A percentile compares a stretch with the other conserved stretches of the same genome.
Evolutionary conservation across 2,329 filamentous ascomycete species (phyloP).

Genomic region (Microcyclospora pomicola): DNA sequence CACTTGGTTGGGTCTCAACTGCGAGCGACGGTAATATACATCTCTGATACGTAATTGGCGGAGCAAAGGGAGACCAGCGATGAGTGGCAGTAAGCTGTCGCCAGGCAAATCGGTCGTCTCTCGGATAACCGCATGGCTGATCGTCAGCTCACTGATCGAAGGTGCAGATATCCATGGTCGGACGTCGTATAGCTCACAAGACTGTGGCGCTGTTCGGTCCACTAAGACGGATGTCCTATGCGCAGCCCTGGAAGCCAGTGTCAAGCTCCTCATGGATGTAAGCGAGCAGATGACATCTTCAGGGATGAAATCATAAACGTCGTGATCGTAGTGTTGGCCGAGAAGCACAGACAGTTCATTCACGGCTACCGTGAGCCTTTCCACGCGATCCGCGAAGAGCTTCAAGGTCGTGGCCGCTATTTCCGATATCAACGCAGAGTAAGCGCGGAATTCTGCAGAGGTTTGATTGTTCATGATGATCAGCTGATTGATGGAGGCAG

Average conservation of each 20-base stretch:
- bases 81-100: neutral
- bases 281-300: neutral
- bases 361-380: conserved; percentile 2
- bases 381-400: conserved; percentile 4
- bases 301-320: neutral
- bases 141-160: too few species aligned
- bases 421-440: neutral
- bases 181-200: too few species aligned
- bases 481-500: conserved; percentile 4
- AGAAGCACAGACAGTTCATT: neutral
- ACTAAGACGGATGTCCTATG: too few species aligned
- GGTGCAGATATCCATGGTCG: too few species aligned
- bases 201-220: too few species aligned
- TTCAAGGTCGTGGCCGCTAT: conserved; percentile 1
- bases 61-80: neutral
- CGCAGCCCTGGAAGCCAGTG: too few species aligned
- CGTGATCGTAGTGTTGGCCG: neutral
- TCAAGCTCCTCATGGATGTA: too few species aligned
- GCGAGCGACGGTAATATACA: neutral
- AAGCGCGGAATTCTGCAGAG: neutral
- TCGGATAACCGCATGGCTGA: too few species aligned
- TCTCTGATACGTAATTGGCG: neutral
- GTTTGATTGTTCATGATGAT: conserved; percentile 2
- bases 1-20: neutral
- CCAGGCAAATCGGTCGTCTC: too few species aligned